A percentile compares a stretch with the other conserved stretches of the same genome.
Evolutionary conservation across 345 rosid genomes (phyloP).

Genomic region (Brassica rapa): DNA sequence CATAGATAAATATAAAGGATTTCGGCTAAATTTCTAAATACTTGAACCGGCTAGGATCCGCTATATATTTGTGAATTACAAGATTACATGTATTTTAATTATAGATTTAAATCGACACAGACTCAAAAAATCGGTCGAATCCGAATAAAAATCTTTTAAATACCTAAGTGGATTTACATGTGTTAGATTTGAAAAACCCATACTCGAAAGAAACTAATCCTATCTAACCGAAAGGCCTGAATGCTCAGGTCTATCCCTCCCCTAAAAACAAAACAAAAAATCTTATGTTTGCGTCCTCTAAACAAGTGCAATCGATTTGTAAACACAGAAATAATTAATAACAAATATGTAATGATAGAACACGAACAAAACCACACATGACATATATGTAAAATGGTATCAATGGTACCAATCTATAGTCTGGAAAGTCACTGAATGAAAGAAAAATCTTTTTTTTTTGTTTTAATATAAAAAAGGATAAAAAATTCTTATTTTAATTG

Average conservation of each 20-base stretch:
- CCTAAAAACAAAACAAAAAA: neutral
- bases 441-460: neutral
- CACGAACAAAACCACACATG: neutral
- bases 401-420: neutral
- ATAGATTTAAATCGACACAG: no score
- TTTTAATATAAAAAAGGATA: neutral
- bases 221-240: neutral
- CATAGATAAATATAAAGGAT: no score
- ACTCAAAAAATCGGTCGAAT: no score
- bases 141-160: neutral
- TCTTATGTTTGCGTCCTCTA: conserved; percentile 11
- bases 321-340: neutral
- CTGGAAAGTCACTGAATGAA: neutral
- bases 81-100: no score
- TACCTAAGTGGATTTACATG: neutral
- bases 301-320: neutral
- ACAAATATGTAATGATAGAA: neutral
- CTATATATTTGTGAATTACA: no score
- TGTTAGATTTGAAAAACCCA: neutral
- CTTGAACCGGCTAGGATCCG: neutral
- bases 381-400: neutral
- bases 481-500: neutral
- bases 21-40: neutral
- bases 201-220: no score
- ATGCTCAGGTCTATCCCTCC: neutral